Evolutionary conservation across 768 basidiomycete genomes (phyloP), one percentile per base, ranked within the genome.

Genomic region (Goffeauzyma gilvescens): DNA sequence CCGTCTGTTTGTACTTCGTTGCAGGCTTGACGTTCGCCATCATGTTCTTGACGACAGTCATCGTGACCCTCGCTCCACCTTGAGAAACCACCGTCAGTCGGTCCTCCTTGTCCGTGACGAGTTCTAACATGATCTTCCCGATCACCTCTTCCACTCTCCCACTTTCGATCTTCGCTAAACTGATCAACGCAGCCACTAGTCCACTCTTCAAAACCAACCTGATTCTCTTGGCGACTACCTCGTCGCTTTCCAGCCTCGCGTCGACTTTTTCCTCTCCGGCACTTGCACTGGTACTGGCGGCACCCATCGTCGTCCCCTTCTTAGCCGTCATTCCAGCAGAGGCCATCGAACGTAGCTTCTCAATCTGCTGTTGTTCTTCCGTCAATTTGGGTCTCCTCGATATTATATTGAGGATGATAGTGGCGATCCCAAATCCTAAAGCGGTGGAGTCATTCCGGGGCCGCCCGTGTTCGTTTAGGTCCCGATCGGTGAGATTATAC

Each of bases 331-430:
- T 58, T 20, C 60, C 64, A 14, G 66, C 52, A 35, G 69, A 67
- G 2, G 86, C 74, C 78, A 95, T 81, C 37, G 68, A 69, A 50
- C 74, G 74, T 28, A 95, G 68, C 58, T 77, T 82, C 41, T 77
- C 75, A 4, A 90, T 71, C 55, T 93, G 85, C 23, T 70, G 68
- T 55, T 90, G 78, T 60, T 93, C 86, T 39, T 81, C 75, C 6
- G 72, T 78, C 17, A 86, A 66, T 10, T 69, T 73, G 6, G 79
- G 78, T 38, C 72, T 75, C 57, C 79, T 79, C 9, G 71, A 65
- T 34, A 76, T 76, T 27, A 93, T 59, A 57, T 93, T 87, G 48
- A 71, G 65, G 36, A 84, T 70, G 49, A 89, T 76, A 39, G 75
- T 69, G 22, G 81, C 71, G 32, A 85, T 60, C 5, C 89, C 89